Base-by-base conservation (phyloP, 805 yeast genomes). In the Jamesozyma piceae region DNA sequence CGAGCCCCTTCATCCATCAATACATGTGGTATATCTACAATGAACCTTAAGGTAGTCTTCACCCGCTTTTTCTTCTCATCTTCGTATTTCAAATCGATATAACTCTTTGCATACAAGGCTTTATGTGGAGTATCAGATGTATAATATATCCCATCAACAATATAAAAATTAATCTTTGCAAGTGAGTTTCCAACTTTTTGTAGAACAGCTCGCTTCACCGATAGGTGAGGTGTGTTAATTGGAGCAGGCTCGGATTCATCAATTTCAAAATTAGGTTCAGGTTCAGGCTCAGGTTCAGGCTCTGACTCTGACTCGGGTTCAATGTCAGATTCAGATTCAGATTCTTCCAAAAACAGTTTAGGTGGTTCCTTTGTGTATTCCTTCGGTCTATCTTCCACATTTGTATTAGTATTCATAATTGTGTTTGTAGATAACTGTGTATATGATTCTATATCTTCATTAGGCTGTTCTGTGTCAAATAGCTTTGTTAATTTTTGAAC, bases 11-110 rank as follows among this genome's bases (percentile, higher is more conserved):
- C 49, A 6, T 30, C 40, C 2, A 41, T 34, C 5, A 43, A 24
- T 14, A 38, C 34, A 17, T 13, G 34, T 19, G 48, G 48, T 5
- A 45, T 26, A 19, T 42, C 48, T 13, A 45, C 13, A 11, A 6
- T 18, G 15, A 18, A 36, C 4, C 26, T 21, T 14, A 18, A 5
- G 3, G n/a, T 22, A 5, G 32, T 17, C 14, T 14, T 30, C n/a
- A 13, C 27, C 4, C 20, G 15, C 4, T 8, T 18, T 13, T 26
- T 18, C 13, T 26, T 24, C 5, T 19, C 34, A 24, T 35, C 21
- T 14, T 37, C 34, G 27, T 36, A 41, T 27, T 37, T 41, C 24
- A 28, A 35, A 18, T 30, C 18, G 9, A 41, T 19, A 14, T n/a
- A 26, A 5, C 22, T 35, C 15, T 19, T 30, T 10, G 26, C 29